phyloP scores from a whole-genome alignment of 192 early-diverging fungal species.

The Rhizophagus clarus region DNA sequence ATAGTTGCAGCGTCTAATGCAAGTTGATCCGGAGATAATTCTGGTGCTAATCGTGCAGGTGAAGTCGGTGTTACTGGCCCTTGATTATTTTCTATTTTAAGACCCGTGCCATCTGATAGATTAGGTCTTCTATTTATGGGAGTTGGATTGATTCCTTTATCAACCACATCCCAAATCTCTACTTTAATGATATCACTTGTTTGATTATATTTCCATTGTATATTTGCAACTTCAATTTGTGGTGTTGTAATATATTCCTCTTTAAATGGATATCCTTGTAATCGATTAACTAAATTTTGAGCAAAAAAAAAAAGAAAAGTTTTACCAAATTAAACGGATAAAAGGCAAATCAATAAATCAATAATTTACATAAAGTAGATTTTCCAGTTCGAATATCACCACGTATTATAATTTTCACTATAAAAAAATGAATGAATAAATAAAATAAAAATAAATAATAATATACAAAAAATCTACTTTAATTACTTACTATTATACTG shows the following conservation, averaged over 20 bases:
- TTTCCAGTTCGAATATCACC: constrained; percentile 64
- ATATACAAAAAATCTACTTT: neutral
- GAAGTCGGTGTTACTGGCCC: constrained; percentile 26
- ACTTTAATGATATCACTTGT: constrained; percentile 63
- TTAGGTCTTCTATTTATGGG: constrained; percentile 21
- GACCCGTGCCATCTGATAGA: neutral
- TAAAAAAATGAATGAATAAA: neutral
- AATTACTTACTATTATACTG: constrained; percentile 49
- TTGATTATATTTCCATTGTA: constrained; percentile 59
- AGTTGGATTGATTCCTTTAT: constrained; percentile 48
- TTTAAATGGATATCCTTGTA: constrained; percentile 51
- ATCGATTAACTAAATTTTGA: constrained; percentile 44
- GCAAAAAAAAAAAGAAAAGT: neutral
- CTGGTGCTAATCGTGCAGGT: constrained; percentile 3
- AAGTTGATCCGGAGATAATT: constrained; percentile 36
- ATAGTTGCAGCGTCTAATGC: constrained; percentile 59
- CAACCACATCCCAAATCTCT: constrained; percentile 65
- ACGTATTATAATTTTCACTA: constrained; percentile 64
- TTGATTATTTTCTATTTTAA: constrained; percentile 44
- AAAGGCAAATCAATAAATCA: neutral
- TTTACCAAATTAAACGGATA: neutral
- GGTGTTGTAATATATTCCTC: constrained; percentile 53
- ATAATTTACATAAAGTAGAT: constrained; percentile 52
- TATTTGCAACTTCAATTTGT: constrained; percentile 63
- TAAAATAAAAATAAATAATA: neutral